phyloP scores from a whole-genome alignment of 169 alveolate genomes.

The Hepatocystis sp. region DNA sequence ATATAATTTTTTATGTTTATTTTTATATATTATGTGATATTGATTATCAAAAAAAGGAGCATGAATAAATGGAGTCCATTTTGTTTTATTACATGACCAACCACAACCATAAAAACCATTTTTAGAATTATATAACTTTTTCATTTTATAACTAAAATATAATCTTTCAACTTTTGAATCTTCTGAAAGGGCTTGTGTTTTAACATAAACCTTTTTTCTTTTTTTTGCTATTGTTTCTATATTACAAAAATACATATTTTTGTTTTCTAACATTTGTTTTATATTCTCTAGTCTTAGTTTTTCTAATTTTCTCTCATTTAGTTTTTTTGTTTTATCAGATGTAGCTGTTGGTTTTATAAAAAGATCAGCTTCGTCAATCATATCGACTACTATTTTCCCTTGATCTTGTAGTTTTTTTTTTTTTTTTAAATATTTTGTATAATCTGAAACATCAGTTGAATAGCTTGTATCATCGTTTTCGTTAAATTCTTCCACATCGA shows the following conservation, averaged over 20 bases:
- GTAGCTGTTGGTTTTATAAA: conserved; percentile 3
- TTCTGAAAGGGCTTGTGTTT: conserved; percentile 59
- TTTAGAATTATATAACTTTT: conserved; percentile 64
- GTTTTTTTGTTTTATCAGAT: conserved; percentile 14
- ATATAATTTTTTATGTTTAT: conserved; percentile 75
- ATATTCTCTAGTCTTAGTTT: conserved; percentile 29
- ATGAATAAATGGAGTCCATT: conserved; percentile 77
- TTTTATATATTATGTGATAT: conserved; percentile 66
- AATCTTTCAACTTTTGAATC: conserved; percentile 71
- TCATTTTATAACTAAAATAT: conserved; percentile 74
- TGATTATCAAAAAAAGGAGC: conserved; percentile 75
- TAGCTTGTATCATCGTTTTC: conserved; percentile 51
- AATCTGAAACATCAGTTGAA: conserved; percentile 68
- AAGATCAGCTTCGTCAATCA: conserved; percentile 10
- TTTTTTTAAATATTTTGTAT: conserved; percentile 28
- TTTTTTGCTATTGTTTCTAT: conserved; percentile 68
- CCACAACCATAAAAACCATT: conserved; percentile 75
- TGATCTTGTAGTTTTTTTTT: conserved; percentile 54
- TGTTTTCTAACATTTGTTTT: conserved; percentile 36
- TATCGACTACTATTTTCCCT: conserved; percentile 67
- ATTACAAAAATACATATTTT: conserved; percentile 61
- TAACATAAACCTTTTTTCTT: conserved; percentile 66
- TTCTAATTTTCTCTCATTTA: conserved; percentile 24
- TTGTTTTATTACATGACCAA: conserved; percentile 70
- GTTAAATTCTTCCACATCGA: conserved; percentile 20